These are phyloP conservation scores for Paramecium sexaurelia DNA, from an alignment of 73 alveolate genomes.

Conservation along the genomic window DNA sequence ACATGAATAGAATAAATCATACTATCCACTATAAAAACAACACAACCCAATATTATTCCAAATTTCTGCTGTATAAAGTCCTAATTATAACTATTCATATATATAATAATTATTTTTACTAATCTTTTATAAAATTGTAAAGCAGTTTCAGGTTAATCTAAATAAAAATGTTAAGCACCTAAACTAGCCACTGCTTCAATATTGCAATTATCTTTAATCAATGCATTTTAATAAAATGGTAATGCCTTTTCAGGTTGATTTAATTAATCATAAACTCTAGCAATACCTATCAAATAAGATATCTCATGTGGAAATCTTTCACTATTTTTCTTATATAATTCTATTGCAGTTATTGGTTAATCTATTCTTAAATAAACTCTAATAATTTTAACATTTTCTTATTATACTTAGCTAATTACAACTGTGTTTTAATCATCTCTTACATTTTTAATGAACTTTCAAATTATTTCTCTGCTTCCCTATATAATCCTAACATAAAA, in stretches of 20 bases:
- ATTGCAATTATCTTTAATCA: constrained; percentile 88
- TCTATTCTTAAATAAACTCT: constrained; percentile 86
- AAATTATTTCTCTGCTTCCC: constrained; percentile 98
- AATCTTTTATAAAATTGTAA: constrained; percentile 95
- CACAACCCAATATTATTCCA: constrained; percentile 99
- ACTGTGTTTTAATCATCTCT: constrained; percentile 88
- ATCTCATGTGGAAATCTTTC: constrained; percentile 88
- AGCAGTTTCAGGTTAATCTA: constrained; percentile 99
- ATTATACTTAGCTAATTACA: constrained; percentile 92
- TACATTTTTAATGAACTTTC: constrained; percentile 89
- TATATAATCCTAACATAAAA: constrained; percentile 96
- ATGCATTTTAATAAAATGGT: constrained; percentile 84
- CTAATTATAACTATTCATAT: constrained; percentile 85
- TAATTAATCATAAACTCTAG: constrained; percentile 94
- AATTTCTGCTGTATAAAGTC: constrained; percentile 95
- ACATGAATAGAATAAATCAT: constrained; percentile 69
- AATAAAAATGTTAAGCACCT: constrained; percentile 97
- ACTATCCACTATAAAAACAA: constrained; percentile 94
- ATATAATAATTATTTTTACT: neutral
- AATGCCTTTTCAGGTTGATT: constrained; percentile 88
- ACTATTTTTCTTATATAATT: constrained; percentile 77
- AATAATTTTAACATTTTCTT: constrained; percentile 46
- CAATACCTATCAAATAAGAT: constrained; percentile 83
- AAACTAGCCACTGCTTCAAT: constrained; percentile 98
- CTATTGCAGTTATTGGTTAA: constrained; percentile 96